Evolutionary conservation across 768 basidiomycete species (phyloP).

Genomic region (Infundibulicybe gibba): DNA sequence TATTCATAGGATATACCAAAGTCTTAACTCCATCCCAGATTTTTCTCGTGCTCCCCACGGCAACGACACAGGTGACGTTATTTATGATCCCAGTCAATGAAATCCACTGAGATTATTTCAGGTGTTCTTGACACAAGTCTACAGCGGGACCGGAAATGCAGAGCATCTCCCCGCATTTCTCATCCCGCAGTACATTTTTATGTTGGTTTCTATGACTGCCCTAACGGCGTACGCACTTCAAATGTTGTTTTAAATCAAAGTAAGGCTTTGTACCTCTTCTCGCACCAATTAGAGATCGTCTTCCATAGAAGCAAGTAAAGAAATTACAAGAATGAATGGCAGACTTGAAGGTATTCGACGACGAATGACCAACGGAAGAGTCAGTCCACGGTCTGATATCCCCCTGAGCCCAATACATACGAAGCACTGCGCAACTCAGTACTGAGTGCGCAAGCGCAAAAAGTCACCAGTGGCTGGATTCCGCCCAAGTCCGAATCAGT

Average conservation of each 20-base stretch:
- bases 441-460: too few relatives aligned
- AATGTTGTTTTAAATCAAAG: not conserved
- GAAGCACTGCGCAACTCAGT: too few relatives aligned
- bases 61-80: not conserved
- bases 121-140: constrained; percentile 40
- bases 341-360: too few relatives aligned
- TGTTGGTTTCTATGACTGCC: constrained; percentile 18
- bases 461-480: too few relatives aligned
- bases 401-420: too few relatives aligned
- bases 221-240: constrained; percentile 15
- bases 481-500: too few relatives aligned
- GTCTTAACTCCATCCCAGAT: not conserved
- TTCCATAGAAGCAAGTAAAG: too few relatives aligned
- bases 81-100: not conserved
- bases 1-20: not conserved
- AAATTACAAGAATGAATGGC: too few relatives aligned
- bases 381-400: too few relatives aligned
- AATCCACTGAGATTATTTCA: constrained; percentile 15
- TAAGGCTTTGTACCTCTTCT: too few relatives aligned
- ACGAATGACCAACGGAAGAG: too few relatives aligned
- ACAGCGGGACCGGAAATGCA: constrained; percentile 39
- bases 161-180: constrained; percentile 38
- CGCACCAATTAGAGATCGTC: too few relatives aligned
- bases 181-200: constrained; percentile 30
- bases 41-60: not conserved